Percentiles rank a stretch among this genome's conserved stretches.
These are phyloP conservation scores for Yamadazyma sp. DNA, from an alignment of 805 yeast genomes.

Conservation along the genomic window DNA sequence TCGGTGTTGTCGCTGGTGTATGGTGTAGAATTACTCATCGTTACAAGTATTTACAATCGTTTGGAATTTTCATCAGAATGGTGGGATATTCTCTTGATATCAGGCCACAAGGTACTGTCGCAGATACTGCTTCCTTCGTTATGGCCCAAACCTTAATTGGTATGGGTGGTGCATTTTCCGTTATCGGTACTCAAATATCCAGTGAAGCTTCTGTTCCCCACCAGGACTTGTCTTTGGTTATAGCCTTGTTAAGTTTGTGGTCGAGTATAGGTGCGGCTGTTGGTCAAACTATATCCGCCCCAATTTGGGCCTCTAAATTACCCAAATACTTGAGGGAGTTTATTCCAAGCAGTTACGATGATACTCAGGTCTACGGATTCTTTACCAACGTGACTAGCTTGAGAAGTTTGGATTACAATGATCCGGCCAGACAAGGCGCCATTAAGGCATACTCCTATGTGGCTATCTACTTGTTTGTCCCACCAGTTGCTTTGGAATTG, in stretches of 20 bases:
- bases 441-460: constrained; percentile 32
- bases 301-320: constrained; percentile 29
- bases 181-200: constrained; percentile 36
- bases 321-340: constrained; percentile 28
- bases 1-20: constrained; percentile 38
- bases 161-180: constrained; percentile 41
- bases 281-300: constrained; percentile 40
- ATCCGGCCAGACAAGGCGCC: constrained; percentile 30
- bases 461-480: constrained; percentile 24
- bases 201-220: constrained; percentile 44
- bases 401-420: constrained; percentile 23
- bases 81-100: constrained; percentile 28
- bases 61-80: constrained; percentile 32
- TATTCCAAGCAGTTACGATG: constrained; percentile 23
- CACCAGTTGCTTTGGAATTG: constrained; percentile 28
- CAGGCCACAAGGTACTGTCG: constrained; percentile 17
- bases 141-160: constrained; percentile 36
- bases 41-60: constrained; percentile 33
- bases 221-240: constrained; percentile 40
- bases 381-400: constrained; percentile 24
- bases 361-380: constrained; percentile 18
- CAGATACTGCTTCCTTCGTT: constrained; percentile 31
- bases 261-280: constrained; percentile 39
- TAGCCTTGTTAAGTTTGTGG: constrained; percentile 35
- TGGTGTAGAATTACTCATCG: constrained; percentile 35